Percentiles rank a stretch among this genome's conserved stretches.
phyloP scores from a whole-genome alignment of 768 basidiomycete species.

The Boletus coccyginus region DNA sequence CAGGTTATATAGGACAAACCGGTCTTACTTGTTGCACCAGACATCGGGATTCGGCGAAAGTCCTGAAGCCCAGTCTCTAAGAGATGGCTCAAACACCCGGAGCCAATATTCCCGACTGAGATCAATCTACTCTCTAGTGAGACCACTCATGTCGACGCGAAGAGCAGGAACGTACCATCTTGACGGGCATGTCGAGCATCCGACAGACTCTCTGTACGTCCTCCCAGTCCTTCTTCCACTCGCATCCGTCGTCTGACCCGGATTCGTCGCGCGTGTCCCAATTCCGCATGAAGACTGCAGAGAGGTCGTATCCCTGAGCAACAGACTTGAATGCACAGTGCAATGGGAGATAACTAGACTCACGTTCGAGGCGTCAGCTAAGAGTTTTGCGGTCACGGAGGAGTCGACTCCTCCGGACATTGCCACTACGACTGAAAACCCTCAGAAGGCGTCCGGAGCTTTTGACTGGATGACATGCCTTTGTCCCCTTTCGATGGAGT shows the following conservation, averaged over 20 bases:
- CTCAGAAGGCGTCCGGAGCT: background rate
- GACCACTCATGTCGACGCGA: background rate
- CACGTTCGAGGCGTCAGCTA: constrained; percentile 57
- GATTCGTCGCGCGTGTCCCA: constrained; percentile 89
- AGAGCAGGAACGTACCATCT: constrained; percentile 47
- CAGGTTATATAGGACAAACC: too few species aligned
- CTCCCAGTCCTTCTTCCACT: constrained; percentile 95
- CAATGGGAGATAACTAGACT: constrained; percentile 2
- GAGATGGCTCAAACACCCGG: constrained; percentile 83
- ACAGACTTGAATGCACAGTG: background rate
- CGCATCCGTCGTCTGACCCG: constrained; percentile 78
- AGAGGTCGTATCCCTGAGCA: constrained; percentile 71
- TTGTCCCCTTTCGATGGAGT: constrained; percentile 29
- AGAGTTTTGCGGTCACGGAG: constrained; percentile 77
- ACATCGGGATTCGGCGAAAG: constrained; percentile 92
- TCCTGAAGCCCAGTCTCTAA: constrained; percentile 75
- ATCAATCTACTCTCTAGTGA: constrained; percentile 56
- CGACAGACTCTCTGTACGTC: constrained; percentile 83
- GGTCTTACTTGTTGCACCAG: constrained; percentile 74
- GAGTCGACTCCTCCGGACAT: constrained; percentile 98
- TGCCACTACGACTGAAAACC: constrained; percentile 69
- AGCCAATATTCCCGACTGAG: constrained; percentile 91
- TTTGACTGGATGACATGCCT: constrained; percentile 5
- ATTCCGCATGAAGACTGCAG: constrained; percentile 93
- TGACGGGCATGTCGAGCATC: constrained; percentile 67